Evolutionary conservation across 2,329 filamentous ascomycete species (phyloP), one percentile per base, ranked within the genome.

Genomic region (Fusarium keratoplasticum): DNA sequence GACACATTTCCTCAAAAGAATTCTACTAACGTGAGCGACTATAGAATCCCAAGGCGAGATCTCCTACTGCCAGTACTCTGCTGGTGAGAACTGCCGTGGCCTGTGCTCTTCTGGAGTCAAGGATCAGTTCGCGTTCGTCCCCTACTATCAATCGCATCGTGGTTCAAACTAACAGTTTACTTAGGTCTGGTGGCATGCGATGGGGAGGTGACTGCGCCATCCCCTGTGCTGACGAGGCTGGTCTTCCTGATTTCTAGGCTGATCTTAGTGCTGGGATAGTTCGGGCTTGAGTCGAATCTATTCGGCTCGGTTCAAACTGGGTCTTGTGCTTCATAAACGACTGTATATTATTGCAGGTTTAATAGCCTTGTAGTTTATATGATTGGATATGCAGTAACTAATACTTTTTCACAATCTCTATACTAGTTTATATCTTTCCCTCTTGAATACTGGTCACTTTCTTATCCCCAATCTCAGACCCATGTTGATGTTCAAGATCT

Each of bases 121-220:
- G 61, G 27, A 58, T 25, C 61, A 64, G 50, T 64, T 64, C 38
- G 11, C 31, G 54, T 57, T 35, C 4, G 54, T 57, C 5, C 52
- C 16, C 8, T 25, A 7, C 33, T 36, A 10, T 22, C 6, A 16
- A 16, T 25, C n/a, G 13, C 6, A 18, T 14, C 8, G 16, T 35
- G 29, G 33, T 25, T 36, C 14, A 14, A 36, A 22, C 52, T 36
- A 25, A 57, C 5, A 18, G 9, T 36, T 6, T 25, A 36, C 16
- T 20, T 36, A 57, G 54, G 3, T 35, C 29, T 25, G 60, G 60
- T 20, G 60, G 60, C 14, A 18, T 40, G 4, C 20, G 10, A 38
- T 63, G 60, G 60, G 60, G 60, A 27, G 60, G 60, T 16, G 60
- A 63, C 60, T 63, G 60, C n/a, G 60, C 60, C 6, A 63, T 63